Conservation (phyloP, 2,329 filamentous ascomycete genomes). For the Aspergillus calidoustus region DNA sequence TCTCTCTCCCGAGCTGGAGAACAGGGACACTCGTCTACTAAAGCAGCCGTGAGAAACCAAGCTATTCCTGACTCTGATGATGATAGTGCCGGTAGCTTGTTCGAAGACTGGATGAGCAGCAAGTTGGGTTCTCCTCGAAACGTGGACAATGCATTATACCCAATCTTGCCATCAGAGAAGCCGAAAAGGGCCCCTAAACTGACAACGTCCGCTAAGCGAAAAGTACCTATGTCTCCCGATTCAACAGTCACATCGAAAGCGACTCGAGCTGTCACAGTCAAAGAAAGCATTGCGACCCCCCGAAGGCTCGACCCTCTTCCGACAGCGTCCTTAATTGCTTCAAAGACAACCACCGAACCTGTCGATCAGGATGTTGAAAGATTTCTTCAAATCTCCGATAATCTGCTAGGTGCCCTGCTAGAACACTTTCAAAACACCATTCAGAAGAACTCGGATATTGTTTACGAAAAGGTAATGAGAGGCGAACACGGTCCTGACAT, state of each 20-base stretch:
- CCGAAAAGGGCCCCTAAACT: constrained; percentile 15
- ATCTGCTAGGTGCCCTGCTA: constrained; percentile 33
- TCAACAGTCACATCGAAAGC: constrained; percentile 8
- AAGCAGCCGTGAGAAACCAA: constrained; percentile 16
- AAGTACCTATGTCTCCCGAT: constrained; percentile 7
- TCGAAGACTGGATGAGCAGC: constrained; percentile 30
- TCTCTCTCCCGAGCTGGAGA: constrained; percentile 19
- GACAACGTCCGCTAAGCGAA: constrained; percentile 4
- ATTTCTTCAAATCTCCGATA: constrained; percentile 37
- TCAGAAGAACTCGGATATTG: constrained; percentile 41
- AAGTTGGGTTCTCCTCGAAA: constrained; percentile 29
- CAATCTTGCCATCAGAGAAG: constrained; percentile 33
- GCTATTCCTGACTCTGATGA: constrained; percentile 44
- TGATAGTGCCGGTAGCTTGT: constrained; percentile 33
- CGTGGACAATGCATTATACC: constrained; percentile 34
- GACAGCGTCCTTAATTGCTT: constrained; percentile 9
- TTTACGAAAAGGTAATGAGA: constrained; percentile 44
- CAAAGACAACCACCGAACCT: constrained; percentile 18
- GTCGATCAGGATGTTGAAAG: constrained; percentile 33
- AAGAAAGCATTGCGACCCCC: neutral
- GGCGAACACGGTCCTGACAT: constrained; percentile 37
- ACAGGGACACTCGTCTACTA: constrained; percentile 10
- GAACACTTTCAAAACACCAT: constrained; percentile 36
- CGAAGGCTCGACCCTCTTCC: constrained; percentile 15
- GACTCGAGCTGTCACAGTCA: neutral